Evolutionary conservation across 164 flowering plant genomes (phyloP), one percentile per base, ranked within the genome.

Genomic region (Taxillus chinensis): DNA sequence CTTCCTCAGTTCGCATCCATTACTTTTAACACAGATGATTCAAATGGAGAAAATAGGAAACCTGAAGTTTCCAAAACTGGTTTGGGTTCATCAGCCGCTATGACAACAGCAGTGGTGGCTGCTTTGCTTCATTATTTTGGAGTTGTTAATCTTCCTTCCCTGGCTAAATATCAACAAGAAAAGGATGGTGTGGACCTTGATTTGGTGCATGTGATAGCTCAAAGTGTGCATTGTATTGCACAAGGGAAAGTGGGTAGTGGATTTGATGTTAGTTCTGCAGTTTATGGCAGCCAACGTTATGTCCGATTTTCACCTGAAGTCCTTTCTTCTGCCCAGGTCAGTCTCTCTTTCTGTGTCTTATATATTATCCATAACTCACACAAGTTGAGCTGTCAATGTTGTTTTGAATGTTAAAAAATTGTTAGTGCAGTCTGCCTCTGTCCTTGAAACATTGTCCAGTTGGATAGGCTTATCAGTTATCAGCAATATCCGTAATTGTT

Each of bases 41-140:
- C 86, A 54, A 76, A 71, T 70, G 86, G 78, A 54, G 79, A 70
- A 61, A 78, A 80, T 41, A 70, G 83, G 72, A 93, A 84, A 75
- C 99, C 99, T 59, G 99, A 95, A 80, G 97, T 95, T 62, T 96
- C 99, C 48, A 95, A 95, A 83, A 95, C 99, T 66, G 99, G 99
- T 40, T 62, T 95, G 68, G 99, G 99, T 42, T 95, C 99, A 41
- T 95, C 97, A 62, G 99, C 99, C 62, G 99, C 99, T 56, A 95
- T 95, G 99, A 91, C 97, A 60, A 83, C 96, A 3, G 92, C 99
- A 41, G 97, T 95, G 40, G 93, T 91, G 67, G 96, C 95, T 72
- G 85, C 92, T 66, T 68, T 95, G 62, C 97, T 95, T 74, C 92
- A 89, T 63, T 91, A 89, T 72, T 83, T 95, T 67, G 90, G 90